Evolutionary conservation across 1,284 basidiomycete species (phyloP).

Genomic region (Xerocomus minutiporus): DNA sequence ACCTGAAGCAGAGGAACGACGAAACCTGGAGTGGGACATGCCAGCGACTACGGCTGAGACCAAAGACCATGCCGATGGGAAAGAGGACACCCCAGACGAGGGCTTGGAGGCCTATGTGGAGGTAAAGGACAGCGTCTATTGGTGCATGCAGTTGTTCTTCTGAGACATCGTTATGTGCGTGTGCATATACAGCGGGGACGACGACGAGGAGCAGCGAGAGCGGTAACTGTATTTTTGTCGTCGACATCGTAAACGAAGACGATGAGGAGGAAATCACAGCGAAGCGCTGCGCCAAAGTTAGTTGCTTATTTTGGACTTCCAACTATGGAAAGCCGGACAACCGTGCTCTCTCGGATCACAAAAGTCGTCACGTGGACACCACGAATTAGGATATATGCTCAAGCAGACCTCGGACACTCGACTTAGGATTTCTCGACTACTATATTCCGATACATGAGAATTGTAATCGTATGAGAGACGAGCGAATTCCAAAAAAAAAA

Average conservation of each 20-base stretch:
- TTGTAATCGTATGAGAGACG: too few species aligned
- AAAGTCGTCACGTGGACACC: too few species aligned
- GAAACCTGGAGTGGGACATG: constrained; percentile 81
- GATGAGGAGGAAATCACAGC: background rate
- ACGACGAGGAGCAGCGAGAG: constrained; percentile 11
- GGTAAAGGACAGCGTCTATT: constrained; percentile 71
- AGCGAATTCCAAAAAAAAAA: too few species aligned
- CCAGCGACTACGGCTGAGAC: constrained; percentile 74
- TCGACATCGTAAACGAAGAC: constrained; percentile 1
- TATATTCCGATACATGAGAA: too few species aligned
- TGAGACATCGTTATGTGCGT: constrained; percentile 55
- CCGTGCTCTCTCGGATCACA: too few species aligned
- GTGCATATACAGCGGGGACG: constrained; percentile 35
- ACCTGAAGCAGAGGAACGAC: background rate
- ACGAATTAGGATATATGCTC: too few species aligned
- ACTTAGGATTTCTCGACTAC: too few species aligned
- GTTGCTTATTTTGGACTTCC: background rate
- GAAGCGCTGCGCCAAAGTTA: background rate
- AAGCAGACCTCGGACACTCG: too few species aligned
- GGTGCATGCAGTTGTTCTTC: constrained; percentile 67
- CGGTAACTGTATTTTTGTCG: background rate
- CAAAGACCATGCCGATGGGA: constrained; percentile 84
- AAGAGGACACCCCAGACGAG: constrained; percentile 80
- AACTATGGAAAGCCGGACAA: too few species aligned
- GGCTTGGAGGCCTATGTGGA: constrained; percentile 75